Evolutionary conservation across 257 asterid genomes (phyloP), one percentile per base, ranked within the genome.

Genomic region (Haberlea rhodopensis): DNA sequence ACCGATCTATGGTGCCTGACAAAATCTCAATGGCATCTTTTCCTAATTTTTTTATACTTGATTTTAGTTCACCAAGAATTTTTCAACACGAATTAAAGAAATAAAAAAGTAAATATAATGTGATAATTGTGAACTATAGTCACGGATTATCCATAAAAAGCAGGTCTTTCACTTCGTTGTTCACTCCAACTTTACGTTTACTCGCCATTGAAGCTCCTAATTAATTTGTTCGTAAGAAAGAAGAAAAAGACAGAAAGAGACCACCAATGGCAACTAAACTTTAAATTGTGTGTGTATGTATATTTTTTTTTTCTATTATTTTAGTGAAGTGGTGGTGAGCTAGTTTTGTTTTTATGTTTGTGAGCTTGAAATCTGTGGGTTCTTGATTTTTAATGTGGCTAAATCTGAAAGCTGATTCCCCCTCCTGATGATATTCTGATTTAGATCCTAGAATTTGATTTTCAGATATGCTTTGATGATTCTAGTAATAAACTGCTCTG

Each of bases 221-320:
- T 43, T 19, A 13, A 15, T 43, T 43, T 0, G 5, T 43, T 43
- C 19, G 19, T 43, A 13, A 15, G 49, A 4, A 43, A 32, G 57
- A 19, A 31, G 8, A 56, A 18, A 8, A 8, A 58, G 4, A 57
- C 0, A 69, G 51, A 72, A 7, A 31, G 4, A 61, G 34, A 65
- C 1, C 16, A 66, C 66, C 76, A 79, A 84, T 87, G 95, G 95
- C 91, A 2, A 57, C 73, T 77, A 82, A 84, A 76, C 75, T 87
- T 15, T 82, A 84, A 74, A 76, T 87, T 31, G 77, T 87, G 95
- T 87, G 81, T 3, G 89, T 51, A n/a, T 66, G 18, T 68, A 24
- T 55, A 19, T 32, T 9, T 25, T 55, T 22, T 52, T 21, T 67
- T 7, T 66, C n/a, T 56, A 4, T 31, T 52, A 6, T 56, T 3